Conservation (phyloP, 2,329 filamentous ascomycete genomes). For the Aurifilum marmelostoma region DNA sequence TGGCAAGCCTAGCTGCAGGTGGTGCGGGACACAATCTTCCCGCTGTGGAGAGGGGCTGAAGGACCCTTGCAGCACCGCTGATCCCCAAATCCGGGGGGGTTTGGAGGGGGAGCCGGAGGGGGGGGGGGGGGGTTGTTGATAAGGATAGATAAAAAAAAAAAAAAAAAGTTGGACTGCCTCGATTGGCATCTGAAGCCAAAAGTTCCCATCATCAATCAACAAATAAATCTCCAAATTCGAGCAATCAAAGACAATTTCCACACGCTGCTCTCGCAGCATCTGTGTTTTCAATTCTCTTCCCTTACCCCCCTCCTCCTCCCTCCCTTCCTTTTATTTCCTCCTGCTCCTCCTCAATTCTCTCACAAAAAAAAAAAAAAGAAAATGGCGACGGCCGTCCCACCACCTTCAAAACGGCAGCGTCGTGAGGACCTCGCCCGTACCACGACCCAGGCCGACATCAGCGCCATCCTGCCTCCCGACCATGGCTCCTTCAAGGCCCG, state of each 20-base stretch:
- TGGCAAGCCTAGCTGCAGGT: neutral
- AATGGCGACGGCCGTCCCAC: conserved; percentile 42
- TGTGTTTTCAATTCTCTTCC: neutral
- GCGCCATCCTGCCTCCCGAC: conserved; percentile 67
- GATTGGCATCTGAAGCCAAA: conserved; percentile 5
- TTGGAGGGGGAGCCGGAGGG: too few species aligned
- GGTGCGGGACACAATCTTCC: neutral
- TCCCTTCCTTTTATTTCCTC: neutral
- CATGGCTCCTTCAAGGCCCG: conserved; percentile 81
- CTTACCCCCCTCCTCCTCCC: neutral
- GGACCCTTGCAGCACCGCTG: neutral
- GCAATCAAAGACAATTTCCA: neutral
- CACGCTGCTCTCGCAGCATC: too few species aligned
- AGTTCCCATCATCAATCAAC: neutral
- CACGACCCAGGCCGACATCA: conserved; percentile 74
- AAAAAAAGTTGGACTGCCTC: conserved; percentile 2
- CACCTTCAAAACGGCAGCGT: conserved; percentile 73
- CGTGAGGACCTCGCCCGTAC: conserved; percentile 73
- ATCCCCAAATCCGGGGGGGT: neutral
- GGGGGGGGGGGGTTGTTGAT: neutral
- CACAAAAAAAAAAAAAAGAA: neutral
- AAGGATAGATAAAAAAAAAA: neutral
- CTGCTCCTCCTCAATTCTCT: neutral
- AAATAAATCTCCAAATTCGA: neutral
- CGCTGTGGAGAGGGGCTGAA: conserved; percentile 12